Evolutionary conservation across 129 eudicot genomes (phyloP), one percentile per base, ranked within the genome.

Genomic region (Logfia minima): DNA sequence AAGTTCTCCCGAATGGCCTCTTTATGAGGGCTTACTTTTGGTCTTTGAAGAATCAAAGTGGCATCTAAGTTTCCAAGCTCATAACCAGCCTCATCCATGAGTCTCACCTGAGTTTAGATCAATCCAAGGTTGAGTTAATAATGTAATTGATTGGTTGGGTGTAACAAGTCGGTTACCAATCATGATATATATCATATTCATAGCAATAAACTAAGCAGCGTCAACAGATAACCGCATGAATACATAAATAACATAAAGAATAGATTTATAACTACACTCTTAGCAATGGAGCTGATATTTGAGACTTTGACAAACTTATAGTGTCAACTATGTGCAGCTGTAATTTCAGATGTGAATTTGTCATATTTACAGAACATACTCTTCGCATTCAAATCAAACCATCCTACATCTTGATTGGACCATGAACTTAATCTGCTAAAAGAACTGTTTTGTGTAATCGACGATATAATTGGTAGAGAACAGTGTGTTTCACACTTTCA

Each of bases 21-120:
- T 78, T 95, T 95, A 81, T 95, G 97, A 61, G 99, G 99, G 80
- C 99, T 95, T 56, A 95, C 56, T 60, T 95, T 95, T 19, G 99
- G 99, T 80, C 91, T 86, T 78, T 95, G 97, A 82, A 95, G 96
- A 76, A 95, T 95, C 92, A 95, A 84, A 68, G 99, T 95, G n/a
- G 99, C 94, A 66, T 95, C 99, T 68, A 95, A 81, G 82, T 95
- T 95, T n/a, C 99, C 99, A 19, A 95, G 79, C 86, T 95, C 99
- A 31, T 95, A 95, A 34, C 99, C 99, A 5, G 96, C 97, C 74
- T 95, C 99, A 19, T 95, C 77, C 99, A 95, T 95, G 69, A 95
- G 83, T 71, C 89, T 89, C 79, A 95, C 97, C 99, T 95, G 87
- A 58, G 23, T 52, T 74, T 13, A n/a, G 19, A 63, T 19, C 53